Evolutionary conservation across 805 yeast genomes (phyloP).

Genomic region (Metschnikowia cerradonensis): DNA sequence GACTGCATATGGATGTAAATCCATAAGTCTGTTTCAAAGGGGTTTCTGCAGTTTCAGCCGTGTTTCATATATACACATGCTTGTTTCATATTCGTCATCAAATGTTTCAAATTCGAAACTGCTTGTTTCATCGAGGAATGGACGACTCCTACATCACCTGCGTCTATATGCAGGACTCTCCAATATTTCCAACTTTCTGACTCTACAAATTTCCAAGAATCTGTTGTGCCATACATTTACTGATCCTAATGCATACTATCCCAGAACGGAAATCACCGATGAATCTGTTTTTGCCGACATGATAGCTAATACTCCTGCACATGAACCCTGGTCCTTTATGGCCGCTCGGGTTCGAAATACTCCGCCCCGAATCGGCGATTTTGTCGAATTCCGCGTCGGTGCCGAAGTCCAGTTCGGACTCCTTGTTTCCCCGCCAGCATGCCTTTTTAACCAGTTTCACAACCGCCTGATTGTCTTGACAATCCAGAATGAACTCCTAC

Average conservation of each 20-base stretch:
- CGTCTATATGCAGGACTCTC: background rate
- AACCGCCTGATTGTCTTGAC: constrained; percentile 33
- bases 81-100: too few relatives aligned
- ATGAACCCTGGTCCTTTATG: constrained; percentile 16
- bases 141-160: background rate
- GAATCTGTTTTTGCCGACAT: constrained; percentile 7
- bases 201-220: too few relatives aligned
- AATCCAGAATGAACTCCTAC: constrained; percentile 25
- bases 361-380: constrained; percentile 32
- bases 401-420: constrained; percentile 29
- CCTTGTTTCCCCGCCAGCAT: constrained; percentile 28
- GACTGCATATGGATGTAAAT: too few relatives aligned
- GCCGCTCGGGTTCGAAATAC: constrained; percentile 2
- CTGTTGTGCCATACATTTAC: background rate
- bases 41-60: too few relatives aligned
- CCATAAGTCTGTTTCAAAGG: too few relatives aligned
- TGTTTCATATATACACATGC: too few relatives aligned
- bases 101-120: too few relatives aligned
- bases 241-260: constrained; percentile 15
- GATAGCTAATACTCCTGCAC: constrained; percentile 3
- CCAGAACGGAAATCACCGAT: constrained; percentile 18
- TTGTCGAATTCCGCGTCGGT: constrained; percentile 32
- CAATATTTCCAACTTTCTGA: too few relatives aligned
- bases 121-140: too few relatives aligned
- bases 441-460: constrained; percentile 31